These are phyloP conservation scores for Pestalotiopsis sp. DNA, from an alignment of 2,329 filamentous ascomycete species.

Conservation along the genomic window DNA sequence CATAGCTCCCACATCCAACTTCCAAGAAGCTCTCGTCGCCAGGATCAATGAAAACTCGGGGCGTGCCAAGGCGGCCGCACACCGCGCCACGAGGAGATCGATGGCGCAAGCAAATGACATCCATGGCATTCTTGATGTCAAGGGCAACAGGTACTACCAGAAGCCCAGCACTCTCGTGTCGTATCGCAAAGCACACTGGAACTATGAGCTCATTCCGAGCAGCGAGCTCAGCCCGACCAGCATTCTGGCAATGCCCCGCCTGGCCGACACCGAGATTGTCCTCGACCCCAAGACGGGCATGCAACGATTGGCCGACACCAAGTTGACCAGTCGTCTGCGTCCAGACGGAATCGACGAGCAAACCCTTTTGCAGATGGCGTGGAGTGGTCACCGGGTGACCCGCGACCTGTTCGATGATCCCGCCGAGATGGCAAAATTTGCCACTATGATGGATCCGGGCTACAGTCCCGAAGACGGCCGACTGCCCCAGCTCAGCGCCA, in stretches of 20 bases:
- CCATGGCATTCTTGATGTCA: background rate
- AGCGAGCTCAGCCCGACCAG: background rate
- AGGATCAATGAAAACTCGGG: background rate
- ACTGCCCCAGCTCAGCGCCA: background rate
- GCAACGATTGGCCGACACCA: background rate
- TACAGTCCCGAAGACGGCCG: background rate
- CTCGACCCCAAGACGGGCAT: background rate
- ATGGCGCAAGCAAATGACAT: background rate
- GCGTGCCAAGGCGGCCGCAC: background rate
- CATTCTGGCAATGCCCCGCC: background rate
- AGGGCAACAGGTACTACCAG: slow-evolving; percentile 33
- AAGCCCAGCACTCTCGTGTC: slow-evolving; percentile 33
- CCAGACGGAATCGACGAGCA: background rate
- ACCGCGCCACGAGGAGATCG: background rate
- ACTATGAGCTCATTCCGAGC: slow-evolving; percentile 38
- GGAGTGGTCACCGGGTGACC: background rate
- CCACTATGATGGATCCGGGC: background rate
- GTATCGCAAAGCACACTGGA: slow-evolving; percentile 36
- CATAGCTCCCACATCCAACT: background rate
- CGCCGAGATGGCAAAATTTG: background rate
- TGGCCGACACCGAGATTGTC: background rate
- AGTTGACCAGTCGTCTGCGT: background rate
- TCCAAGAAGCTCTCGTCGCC: background rate
- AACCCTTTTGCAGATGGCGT: background rate
- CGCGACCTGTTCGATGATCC: background rate